phyloP scores from a whole-genome alignment of 2,329 filamentous ascomycete genomes.

The Lizonia empirigonia region DNA sequence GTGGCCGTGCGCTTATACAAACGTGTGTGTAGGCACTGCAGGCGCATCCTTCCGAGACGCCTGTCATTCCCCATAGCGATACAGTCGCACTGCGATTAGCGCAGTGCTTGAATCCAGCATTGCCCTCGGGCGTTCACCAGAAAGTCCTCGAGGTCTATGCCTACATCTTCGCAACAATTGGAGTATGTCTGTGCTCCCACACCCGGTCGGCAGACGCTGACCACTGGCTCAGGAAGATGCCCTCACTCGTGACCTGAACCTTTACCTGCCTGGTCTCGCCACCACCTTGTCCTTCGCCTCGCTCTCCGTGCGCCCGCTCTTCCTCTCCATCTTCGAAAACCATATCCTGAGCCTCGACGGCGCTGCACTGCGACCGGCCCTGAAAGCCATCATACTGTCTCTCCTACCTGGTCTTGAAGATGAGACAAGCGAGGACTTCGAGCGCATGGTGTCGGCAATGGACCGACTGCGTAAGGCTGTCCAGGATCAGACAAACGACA shows the following conservation, averaged over 20 bases:
- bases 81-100: slow-evolving; percentile 87
- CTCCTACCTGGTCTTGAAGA: slow-evolving; percentile 91
- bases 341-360: slow-evolving; percentile 76
- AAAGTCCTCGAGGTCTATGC: slow-evolving; percentile 94
- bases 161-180: slow-evolving; percentile 86
- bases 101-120: slow-evolving; percentile 90
- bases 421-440: slow-evolving; percentile 96
- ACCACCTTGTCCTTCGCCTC: slow-evolving; percentile 94
- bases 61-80: slow-evolving; percentile 78
- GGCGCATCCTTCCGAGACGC: slow-evolving; percentile 74
- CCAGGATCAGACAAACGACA: slow-evolving; percentile 58
- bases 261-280: slow-evolving; percentile 89
- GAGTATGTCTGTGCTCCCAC: slow-evolving; percentile 54
- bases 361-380: slow-evolving; percentile 76
- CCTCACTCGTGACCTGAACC: slow-evolving; percentile 77
- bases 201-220: slow-evolving; percentile 28
- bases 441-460: slow-evolving; percentile 78
- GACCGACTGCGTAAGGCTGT: slow-evolving; percentile 76
- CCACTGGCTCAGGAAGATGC: slow-evolving; percentile 62
- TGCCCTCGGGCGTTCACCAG: slow-evolving; percentile 96
- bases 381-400: slow-evolving; percentile 89
- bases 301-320: slow-evolving; percentile 83
- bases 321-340: slow-evolving; percentile 81
- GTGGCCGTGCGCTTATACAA: slow-evolving; percentile 33
- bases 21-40: slow-evolving; percentile 72